Conservation (phyloP, 805 yeast species). For the Ogataea salicorniae region DNA sequence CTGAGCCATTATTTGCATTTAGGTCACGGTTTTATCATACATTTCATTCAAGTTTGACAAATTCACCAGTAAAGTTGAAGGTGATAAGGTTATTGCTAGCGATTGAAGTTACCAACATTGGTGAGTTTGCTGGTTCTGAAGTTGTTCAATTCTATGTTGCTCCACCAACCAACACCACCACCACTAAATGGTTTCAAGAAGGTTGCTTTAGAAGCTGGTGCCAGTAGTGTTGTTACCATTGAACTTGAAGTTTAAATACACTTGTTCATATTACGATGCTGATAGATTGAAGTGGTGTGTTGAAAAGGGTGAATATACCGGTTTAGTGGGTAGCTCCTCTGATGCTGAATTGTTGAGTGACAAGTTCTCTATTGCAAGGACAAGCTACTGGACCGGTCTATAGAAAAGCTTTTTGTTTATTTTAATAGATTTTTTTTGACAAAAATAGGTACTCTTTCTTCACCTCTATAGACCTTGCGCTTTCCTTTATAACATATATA, state of each 20-base stretch:
- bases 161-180: constrained; percentile 31
- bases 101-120: constrained; percentile 46
- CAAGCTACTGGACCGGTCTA: constrained; percentile 11
- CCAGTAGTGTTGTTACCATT: constrained; percentile 33
- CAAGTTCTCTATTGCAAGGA: constrained; percentile 4
- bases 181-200: constrained; percentile 50
- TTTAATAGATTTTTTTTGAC: neutral
- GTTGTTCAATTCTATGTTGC: constrained; percentile 50
- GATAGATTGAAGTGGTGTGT: constrained; percentile 44
- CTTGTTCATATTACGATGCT: constrained; percentile 51
- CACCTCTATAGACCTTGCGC: no score
- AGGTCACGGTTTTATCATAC: constrained; percentile 61
- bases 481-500: no score
- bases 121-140: constrained; percentile 45
- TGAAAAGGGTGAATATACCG: constrained; percentile 46
- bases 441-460: neutral
- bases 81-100: constrained; percentile 22
- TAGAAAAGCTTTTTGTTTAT: neutral
- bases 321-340: constrained; percentile 39
- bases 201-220: constrained; percentile 41
- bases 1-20: constrained; percentile 51
- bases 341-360: constrained; percentile 6
- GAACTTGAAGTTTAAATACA: constrained; percentile 42
- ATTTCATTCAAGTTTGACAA: constrained; percentile 41
- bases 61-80: constrained; percentile 30